Base-by-base conservation (phyloP, 495 filamentous ascomycete genomes). In the Patellaria atrata region DNA sequence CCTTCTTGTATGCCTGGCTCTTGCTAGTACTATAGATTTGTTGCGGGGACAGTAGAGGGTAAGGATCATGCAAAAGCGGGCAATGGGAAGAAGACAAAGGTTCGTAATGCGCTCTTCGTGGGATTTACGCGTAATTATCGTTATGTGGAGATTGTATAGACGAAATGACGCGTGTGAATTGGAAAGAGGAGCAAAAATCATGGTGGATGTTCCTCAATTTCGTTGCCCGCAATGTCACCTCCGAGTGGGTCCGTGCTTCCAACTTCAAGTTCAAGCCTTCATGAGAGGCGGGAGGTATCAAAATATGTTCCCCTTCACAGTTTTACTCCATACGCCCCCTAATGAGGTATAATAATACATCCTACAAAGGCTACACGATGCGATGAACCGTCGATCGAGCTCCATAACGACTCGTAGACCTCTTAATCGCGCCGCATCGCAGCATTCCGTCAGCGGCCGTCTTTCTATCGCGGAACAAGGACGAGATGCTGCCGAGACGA, bases 401-500 rank as follows among this genome's bases (percentile, higher is more conserved):
- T 44, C 50, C 32, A 45, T n/a, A n/a, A n/a, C n/a, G n/a, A 44
- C 38, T 51, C 52, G 26, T 34, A 41, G 21, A 13, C 29, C 28
- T 19, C 34, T 40, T 45, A 13, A 35, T 39, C 41, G 28, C 17
- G 62, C 43, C 59, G 57, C 34, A 40, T 56, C 59, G 45, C 64
- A 61, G 58, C 52, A n/a, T n/a, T 47, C 73, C 69, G 22, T 83
- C 76, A 41, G 56, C 56, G 55, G 82, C 38, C 71, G 82, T 23
- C 65, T 79, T 37, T 81, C 77, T 23, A 45, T 70, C 48, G 68
- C 61, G 50, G 79, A 73, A 48, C 66, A 62, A 30, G 70, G 69
- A 35, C 67, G 77, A 23, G 48, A 60, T 49, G 61, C 58, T 38
- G 59, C 63, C 34, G 52, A 54, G 12, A 52, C 55, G 21, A 51